These are phyloP conservation scores for Aureobasidium subglaciale DNA, from an alignment of 2,329 filamentous ascomycete species.

Conservation along the genomic window DNA sequence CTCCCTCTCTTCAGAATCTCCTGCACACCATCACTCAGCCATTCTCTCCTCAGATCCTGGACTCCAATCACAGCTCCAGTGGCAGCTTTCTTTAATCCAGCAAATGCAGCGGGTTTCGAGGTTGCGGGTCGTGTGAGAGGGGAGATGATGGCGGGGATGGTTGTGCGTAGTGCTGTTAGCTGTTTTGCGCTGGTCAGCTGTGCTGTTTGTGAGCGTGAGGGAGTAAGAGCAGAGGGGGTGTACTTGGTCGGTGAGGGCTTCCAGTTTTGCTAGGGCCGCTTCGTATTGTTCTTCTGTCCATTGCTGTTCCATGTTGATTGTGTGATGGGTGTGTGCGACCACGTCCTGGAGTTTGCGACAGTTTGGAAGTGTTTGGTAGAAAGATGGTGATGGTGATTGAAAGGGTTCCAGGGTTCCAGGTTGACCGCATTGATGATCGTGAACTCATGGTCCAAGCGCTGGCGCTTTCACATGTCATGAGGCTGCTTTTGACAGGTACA, in stretches of 20 bases:
- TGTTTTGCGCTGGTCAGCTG: slow-evolving; percentile 19
- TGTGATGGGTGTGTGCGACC: too few species aligned
- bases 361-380: neutral
- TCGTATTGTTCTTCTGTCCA: slow-evolving; percentile 36
- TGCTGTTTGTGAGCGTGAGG: neutral
- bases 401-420: neutral
- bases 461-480: slow-evolving; percentile 4
- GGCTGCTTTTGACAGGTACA: neutral
- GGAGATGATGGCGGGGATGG: slow-evolving; percentile 36
- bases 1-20: slow-evolving; percentile 28
- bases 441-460: slow-evolving; percentile 3
- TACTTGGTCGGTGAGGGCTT: slow-evolving; percentile 38
- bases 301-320: slow-evolving; percentile 12
- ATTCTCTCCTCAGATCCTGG: slow-evolving; percentile 31
- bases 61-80: slow-evolving; percentile 30
- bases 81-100: slow-evolving; percentile 32
- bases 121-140: slow-evolving; percentile 28
- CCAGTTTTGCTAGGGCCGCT: slow-evolving; percentile 38
- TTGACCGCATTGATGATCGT: neutral
- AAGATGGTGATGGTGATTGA: neutral
- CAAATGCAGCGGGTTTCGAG: slow-evolving; percentile 31
- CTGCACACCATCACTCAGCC: slow-evolving; percentile 33
- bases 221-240: neutral
- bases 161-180: slow-evolving; percentile 37
- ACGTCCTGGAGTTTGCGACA: neutral